Evolutionary conservation across 2,329 filamentous ascomycete species (phyloP).

Genomic region (Neonectria sp.): DNA sequence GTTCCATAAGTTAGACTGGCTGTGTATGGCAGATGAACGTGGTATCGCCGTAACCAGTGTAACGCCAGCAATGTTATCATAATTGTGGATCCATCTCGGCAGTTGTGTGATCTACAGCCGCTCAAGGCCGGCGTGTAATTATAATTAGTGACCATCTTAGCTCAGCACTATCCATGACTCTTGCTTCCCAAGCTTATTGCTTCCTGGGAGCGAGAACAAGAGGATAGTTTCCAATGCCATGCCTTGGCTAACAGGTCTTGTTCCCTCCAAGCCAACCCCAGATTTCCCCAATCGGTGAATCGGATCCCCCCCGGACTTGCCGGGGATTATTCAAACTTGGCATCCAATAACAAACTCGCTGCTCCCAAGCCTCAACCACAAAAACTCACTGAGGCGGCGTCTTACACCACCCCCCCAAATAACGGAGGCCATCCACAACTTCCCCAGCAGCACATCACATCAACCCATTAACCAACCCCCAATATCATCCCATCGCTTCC

Average conservation of each 20-base stretch:
- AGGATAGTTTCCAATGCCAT: not conserved
- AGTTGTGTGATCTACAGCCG: not conserved
- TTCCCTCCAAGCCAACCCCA: not conserved
- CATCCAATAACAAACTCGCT: not conserved
- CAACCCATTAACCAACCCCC: not conserved
- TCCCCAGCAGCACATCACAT: not conserved
- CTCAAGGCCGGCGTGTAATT: not conserved
- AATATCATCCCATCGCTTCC: not conserved
- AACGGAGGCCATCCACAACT: conserved; percentile 23
- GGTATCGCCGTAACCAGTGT: not conserved
- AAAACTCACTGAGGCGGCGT: conserved; percentile 2
- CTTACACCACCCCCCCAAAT: conserved; percentile 14
- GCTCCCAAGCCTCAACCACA: not conserved
- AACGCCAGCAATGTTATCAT: not conserved
- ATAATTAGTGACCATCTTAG: not conserved
- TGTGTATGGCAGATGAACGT: not conserved
- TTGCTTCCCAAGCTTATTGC: not conserved
- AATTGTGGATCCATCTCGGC: not conserved
- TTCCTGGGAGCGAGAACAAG: too few relatives aligned
- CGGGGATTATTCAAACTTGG: conserved; percentile 6
- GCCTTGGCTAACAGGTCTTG: not conserved
- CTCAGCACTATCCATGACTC: not conserved
- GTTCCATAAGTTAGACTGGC: not conserved
- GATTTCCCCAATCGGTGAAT: conserved; percentile 14
- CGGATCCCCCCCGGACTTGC: conserved; percentile 12